These are phyloP conservation scores for Penicillium flavigenum DNA, from an alignment of 495 filamentous ascomycete species.

Conservation along the genomic window DNA sequence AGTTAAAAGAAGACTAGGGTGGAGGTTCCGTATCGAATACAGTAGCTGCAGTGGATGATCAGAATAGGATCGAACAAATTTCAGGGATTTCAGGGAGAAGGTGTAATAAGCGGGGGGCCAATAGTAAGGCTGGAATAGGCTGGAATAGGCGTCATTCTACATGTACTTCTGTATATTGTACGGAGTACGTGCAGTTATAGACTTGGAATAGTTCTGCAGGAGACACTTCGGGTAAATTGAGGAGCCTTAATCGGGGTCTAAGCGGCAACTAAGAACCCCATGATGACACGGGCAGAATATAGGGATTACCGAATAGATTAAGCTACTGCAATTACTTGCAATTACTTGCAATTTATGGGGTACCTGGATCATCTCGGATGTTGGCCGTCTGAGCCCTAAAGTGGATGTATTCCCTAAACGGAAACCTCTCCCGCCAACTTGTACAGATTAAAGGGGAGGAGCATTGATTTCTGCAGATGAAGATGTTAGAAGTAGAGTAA, in stretches of 20 bases:
- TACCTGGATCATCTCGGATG: constrained; percentile 13
- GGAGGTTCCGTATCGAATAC: constrained; percentile 19
- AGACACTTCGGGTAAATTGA: neutral
- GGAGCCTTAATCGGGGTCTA: neutral
- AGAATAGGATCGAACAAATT: neutral
- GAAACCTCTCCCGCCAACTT: constrained; percentile 2
- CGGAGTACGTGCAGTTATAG: neutral
- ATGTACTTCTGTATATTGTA: no score
- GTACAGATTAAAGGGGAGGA: constrained; percentile 1
- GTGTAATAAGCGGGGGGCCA: neutral
- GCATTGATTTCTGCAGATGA: neutral
- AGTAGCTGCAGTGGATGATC: constrained; percentile 12
- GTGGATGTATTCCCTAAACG: constrained; percentile 6
- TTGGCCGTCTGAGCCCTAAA: constrained; percentile 16
- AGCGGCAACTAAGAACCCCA: neutral
- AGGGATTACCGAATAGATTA: neutral
- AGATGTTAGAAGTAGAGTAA: neutral
- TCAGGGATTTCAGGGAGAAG: neutral
- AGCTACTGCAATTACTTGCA: neutral
- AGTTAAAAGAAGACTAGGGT: neutral
- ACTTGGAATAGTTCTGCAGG: neutral
- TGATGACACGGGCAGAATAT: neutral
- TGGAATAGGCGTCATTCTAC: no score
- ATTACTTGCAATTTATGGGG: constrained; percentile 1
- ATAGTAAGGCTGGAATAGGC: neutral